phyloP scores from a whole-genome alignment of 257 asterid species.

The Solanum tarijense region DNA sequence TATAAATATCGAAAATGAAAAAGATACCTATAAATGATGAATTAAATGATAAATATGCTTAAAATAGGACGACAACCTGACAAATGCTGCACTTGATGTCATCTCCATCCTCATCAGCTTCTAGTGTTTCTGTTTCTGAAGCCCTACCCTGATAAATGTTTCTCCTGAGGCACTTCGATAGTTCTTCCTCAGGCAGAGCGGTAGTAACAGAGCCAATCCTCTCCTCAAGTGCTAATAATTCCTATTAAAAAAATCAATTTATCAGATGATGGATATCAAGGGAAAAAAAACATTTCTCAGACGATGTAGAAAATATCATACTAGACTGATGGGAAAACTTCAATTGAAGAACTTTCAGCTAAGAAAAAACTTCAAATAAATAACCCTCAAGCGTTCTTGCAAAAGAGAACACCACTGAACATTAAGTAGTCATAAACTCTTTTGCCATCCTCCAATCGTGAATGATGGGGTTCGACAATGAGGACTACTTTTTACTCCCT shows the following conservation, averaged over 20 bases:
- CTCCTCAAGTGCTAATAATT: slow-evolving; percentile 82
- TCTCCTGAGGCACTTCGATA: slow-evolving; percentile 50
- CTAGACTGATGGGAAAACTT: neutral
- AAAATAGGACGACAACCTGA: slow-evolving; percentile 39
- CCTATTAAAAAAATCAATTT: slow-evolving; percentile 26
- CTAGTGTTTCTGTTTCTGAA: slow-evolving; percentile 12
- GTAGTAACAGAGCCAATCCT: slow-evolving; percentile 93
- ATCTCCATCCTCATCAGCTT: slow-evolving; percentile 28
- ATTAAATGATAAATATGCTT: neutral
- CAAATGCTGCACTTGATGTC: slow-evolving; percentile 78
- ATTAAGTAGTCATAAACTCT: neutral
- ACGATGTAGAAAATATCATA: neutral
- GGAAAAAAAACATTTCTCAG: neutral
- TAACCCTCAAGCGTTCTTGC: neutral
- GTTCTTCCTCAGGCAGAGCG: slow-evolving; percentile 66
- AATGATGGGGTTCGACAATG: neutral
- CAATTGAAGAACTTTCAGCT: neutral
- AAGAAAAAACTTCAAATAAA: neutral
- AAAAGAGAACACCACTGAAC: neutral
- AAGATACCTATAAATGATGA: neutral
- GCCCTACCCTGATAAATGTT: slow-evolving; percentile 26
- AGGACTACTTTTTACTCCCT: neutral
- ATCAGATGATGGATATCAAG: neutral
- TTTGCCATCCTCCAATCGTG: neutral
- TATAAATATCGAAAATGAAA: neutral